Evolutionary conservation across 2,329 filamentous ascomycete genomes (phyloP).

Genomic region (Lasiodiplodia hormozganensis): DNA sequence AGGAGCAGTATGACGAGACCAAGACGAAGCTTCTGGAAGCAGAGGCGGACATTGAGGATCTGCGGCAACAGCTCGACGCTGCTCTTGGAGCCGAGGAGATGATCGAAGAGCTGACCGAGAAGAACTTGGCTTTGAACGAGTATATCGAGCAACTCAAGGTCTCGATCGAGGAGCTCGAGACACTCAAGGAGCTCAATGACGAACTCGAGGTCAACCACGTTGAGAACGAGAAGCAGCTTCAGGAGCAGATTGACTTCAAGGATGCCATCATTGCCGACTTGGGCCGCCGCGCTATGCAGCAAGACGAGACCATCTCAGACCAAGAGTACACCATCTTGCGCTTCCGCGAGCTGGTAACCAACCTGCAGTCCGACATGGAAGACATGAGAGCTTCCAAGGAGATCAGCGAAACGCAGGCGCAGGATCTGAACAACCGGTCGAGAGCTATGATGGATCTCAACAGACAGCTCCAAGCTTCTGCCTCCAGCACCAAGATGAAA

Average conservation of each 20-base stretch:
- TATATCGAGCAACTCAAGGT: conserved; percentile 82
- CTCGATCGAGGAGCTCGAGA: conserved; percentile 86
- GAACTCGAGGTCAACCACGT: conserved; percentile 93
- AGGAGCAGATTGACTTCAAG: conserved; percentile 89
- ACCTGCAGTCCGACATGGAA: conserved; percentile 83
- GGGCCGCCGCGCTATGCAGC: conserved; percentile 72
- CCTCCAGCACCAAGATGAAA: conserved; percentile 90
- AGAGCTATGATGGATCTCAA: conserved; percentile 97
- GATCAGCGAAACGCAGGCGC: conserved; percentile 90
- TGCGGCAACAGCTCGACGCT: conserved; percentile 89
- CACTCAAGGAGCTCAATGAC: conserved; percentile 88
- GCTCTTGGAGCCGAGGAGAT: conserved; percentile 89
- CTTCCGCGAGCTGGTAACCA: conserved; percentile 88
- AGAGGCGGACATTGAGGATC: conserved; percentile 79
- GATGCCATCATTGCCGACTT: conserved; percentile 87
- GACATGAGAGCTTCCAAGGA: conserved; percentile 92
- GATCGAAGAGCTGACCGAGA: conserved; percentile 88
- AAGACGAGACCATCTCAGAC: conserved; percentile 82
- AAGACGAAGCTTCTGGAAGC: conserved; percentile 76
- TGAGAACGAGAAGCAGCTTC: conserved; percentile 91
- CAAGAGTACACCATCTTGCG: conserved; percentile 88
- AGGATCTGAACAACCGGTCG: conserved; percentile 85
- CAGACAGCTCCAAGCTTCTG: conserved; percentile 88
- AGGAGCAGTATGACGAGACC: conserved; percentile 69
- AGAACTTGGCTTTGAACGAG: conserved; percentile 83